phyloP scores from a whole-genome alignment of 495 filamentous ascomycete species.

The Tirmania nivea region DNA sequence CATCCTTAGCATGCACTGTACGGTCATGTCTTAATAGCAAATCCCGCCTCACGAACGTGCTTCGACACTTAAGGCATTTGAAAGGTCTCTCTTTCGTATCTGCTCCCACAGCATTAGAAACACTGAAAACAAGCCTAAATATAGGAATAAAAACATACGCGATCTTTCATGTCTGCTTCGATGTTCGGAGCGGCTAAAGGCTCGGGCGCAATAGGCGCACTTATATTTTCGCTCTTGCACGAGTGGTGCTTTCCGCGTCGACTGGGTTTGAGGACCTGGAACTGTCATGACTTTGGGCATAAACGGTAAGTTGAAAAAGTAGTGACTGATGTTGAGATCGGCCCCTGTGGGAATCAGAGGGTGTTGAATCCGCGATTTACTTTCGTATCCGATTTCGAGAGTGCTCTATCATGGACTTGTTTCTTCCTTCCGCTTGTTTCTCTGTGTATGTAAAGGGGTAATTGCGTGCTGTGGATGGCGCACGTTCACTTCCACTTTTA shows the following conservation, averaged over 20 bases:
- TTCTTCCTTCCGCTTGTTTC: not conserved
- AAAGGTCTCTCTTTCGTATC: constrained; percentile 98
- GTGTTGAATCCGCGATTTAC: constrained; percentile 22
- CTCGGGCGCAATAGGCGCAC: constrained; percentile 93
- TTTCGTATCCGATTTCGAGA: constrained; percentile 15
- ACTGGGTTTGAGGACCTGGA: constrained; percentile 34
- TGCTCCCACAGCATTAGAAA: constrained; percentile 21
- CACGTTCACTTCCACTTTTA: not conserved
- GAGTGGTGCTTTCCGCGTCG: constrained; percentile 35
- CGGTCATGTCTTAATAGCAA: constrained; percentile 90
- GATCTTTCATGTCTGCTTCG: constrained; percentile 91
- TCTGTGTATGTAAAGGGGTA: not conserved
- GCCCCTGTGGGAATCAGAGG: constrained; percentile 1
- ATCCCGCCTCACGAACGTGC: constrained; percentile 95
- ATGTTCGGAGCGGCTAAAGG: constrained; percentile 93
- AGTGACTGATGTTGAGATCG: constrained; percentile 26
- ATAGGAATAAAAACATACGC: constrained; percentile 44
- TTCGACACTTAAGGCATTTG: constrained; percentile 93
- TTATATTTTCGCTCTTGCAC: constrained; percentile 95
- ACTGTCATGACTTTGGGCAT: constrained; percentile 34
- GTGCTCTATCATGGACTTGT: constrained; percentile 19
- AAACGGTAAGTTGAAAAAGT: constrained; percentile 28
- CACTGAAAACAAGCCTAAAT: not conserved
- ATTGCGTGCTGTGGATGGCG: no score
- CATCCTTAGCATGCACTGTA: constrained; percentile 97